Evolutionary conservation across 2,329 filamentous ascomycete genomes (phyloP), one percentile per base, ranked within the genome.

Genomic region (Fusarium palustre): DNA sequence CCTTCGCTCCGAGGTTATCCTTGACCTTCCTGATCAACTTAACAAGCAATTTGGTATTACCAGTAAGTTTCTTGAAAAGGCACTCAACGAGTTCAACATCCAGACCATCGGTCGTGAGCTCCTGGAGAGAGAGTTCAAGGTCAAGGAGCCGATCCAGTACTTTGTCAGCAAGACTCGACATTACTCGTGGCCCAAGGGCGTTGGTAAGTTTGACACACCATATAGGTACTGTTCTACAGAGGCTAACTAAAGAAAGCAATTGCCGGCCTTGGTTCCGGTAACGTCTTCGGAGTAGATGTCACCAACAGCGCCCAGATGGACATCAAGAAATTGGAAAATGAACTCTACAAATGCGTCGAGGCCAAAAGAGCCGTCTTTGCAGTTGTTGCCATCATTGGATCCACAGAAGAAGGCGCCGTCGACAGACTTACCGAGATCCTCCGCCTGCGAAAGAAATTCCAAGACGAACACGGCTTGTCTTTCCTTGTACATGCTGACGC

Each of bases 111-210:
- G 81, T 0, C 80, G 81, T 12, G 78, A 79, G 8, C 48, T 58
- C 1, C 69, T 84, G 1, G 81, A 83, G 57, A 69, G 68, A 7
- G 59, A 76, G 16, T 81, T 77, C 41, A 56, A 69, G 0, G 73
- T 80, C 3, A 53, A 64, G 2, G 76, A 79, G 22, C 78, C 79
- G 0, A 68, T 66, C 3, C 73, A 79, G 53, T 81, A 80, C 45
- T 76, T 83, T 56, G 60, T 84, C 7, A 71, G 76, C n/a, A 79
- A 74, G 12, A 84, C 82, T 2, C 73, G 78, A 1, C 83, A 85
- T 64, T 85, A 85, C 64, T 84, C 81, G 0, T 85, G 83, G 83
- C 82, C 82, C 0, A 85, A 85, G 56, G 78, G 78, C 48, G 80
- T 73, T n/a, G 82, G 83, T 84, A 58, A 65, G 79, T 73, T 0